Conservation (phyloP, 345 rosid genomes). For the Angophora floribunda region DNA sequence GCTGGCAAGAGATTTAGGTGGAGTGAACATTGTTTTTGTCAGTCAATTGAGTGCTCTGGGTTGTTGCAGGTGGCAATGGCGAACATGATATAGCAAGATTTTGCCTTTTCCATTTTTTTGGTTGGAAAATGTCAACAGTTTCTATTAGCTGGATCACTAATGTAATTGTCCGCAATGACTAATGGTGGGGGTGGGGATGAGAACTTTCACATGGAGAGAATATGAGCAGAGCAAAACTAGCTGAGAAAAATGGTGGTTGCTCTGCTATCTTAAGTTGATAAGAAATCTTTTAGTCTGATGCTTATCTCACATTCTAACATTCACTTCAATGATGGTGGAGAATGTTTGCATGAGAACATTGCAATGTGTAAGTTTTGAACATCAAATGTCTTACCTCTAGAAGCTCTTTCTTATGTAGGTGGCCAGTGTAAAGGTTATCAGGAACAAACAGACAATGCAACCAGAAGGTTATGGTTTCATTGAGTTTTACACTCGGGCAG, state of each 20-base stretch:
- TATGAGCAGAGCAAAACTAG: not conserved
- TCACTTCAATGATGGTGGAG: not conserved
- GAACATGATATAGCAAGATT: not conserved
- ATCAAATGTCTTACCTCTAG: not conserved
- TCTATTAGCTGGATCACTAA: not conserved
- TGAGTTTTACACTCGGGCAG: conserved; percentile 56
- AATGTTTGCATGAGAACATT: not conserved
- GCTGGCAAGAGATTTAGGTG: not conserved
- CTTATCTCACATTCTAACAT: not conserved
- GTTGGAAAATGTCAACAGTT: not conserved
- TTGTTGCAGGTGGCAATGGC: not conserved
- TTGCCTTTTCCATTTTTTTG: not conserved
- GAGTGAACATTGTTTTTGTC: not conserved
- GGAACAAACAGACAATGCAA: conserved; percentile 69
- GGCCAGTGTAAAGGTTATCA: conserved; percentile 57
- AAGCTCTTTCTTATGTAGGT: conserved; percentile 22
- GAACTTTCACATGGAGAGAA: not conserved
- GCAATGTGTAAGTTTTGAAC: not conserved
- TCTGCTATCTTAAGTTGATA: not conserved
- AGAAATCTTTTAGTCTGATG: not conserved
- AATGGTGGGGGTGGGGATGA: not conserved
- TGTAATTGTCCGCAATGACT: not conserved
- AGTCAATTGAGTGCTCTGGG: not conserved
- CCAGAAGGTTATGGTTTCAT: conserved; percentile 82
- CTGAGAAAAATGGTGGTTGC: not conserved